Base-by-base conservation (phyloP, 306 rosid species). In the Pterocarpus santalinus region DNA sequence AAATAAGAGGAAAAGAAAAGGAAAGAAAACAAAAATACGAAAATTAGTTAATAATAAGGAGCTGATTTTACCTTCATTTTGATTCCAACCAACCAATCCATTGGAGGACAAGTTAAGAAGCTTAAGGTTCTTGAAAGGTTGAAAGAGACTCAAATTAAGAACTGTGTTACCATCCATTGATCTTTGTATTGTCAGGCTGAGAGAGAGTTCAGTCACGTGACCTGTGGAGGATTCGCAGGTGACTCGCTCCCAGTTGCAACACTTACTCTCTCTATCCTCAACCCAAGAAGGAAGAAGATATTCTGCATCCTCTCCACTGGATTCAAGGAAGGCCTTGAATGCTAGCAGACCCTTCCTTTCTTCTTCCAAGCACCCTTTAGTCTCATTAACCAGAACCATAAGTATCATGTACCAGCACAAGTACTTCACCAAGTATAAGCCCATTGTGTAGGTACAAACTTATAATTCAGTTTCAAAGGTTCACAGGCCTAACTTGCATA, bases 251-350 rank as follows among this genome's bases (percentile, higher is more conserved):
- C 62, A 76, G 8, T 36, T 28, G 52, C 60, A 63, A 35, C 80
- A 76, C 14, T 76, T 62, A 32, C 55, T 44, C 14, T 11, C 81
- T 17, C n/a, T 34, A 1, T 44, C 33, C 5, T 4, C 61, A 75
- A 46, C 70, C 73, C 81, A 76, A 22, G 71, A 75, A 41, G 61
- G 41, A 15, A 75, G 80, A 62, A 47, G 33, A 46, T 44, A 4
- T 1, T 57, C 39, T 3, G 32, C 55, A 5, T 13, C n/a, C 5
- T 10, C 69, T 5, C 33, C 60, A 15, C 46, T 38, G 67, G 72
- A 76, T 30, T 39, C 46, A 41, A 74, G 34, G 16, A 58, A 74
- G 7, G 56, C 41, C 79, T 74, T 74, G 17, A 41, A 16, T 60
- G 46, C 53, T 15, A 74, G 38, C 38, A 58, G 22, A 4, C 69